Percentiles rank a stretch among this genome's conserved stretches.
Evolutionary conservation across 2,329 filamentous ascomycete genomes (phyloP).

Genomic region (Fusarium acutatum): DNA sequence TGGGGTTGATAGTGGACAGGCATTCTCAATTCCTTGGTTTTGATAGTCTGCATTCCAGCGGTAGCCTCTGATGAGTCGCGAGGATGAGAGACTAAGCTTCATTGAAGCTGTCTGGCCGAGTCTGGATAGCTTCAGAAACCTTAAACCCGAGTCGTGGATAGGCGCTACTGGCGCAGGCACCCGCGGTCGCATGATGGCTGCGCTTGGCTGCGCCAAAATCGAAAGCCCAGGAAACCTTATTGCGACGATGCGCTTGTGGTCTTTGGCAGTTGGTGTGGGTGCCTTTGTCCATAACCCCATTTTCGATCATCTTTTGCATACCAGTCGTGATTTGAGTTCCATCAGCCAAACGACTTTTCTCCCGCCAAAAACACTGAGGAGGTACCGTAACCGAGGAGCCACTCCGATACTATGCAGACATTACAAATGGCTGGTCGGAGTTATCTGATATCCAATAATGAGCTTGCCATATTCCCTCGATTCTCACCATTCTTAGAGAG

Average conservation of each 20-base stretch:
- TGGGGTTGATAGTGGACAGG: background rate
- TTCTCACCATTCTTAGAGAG: background rate
- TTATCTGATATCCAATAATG: background rate
- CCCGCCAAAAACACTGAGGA: too few species aligned
- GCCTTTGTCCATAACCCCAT: background rate
- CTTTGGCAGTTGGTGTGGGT: background rate
- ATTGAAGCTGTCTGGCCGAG: conserved; percentile 7
- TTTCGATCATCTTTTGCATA: conserved; percentile 8
- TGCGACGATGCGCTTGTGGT: background rate
- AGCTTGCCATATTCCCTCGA: background rate
- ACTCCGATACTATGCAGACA: background rate
- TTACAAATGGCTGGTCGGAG: background rate
- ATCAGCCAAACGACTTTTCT: background rate
- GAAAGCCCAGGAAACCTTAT: conserved; percentile 20
- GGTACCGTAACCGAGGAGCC: background rate
- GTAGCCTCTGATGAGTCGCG: background rate
- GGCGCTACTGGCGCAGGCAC: conserved; percentile 32
- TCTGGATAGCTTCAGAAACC: conserved; percentile 23
- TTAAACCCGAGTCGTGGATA: conserved; percentile 6
- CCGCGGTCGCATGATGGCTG: background rate
- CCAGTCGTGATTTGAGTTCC: conserved; percentile 25
- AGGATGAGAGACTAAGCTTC: conserved; percentile 1
- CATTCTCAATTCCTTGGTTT: conserved; percentile 13
- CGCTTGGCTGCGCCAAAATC: background rate
- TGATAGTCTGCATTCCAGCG: conserved; percentile 19